phyloP scores from a whole-genome alignment of 257 asterid genomes.

The Galeopsis tetrahit region DNA sequence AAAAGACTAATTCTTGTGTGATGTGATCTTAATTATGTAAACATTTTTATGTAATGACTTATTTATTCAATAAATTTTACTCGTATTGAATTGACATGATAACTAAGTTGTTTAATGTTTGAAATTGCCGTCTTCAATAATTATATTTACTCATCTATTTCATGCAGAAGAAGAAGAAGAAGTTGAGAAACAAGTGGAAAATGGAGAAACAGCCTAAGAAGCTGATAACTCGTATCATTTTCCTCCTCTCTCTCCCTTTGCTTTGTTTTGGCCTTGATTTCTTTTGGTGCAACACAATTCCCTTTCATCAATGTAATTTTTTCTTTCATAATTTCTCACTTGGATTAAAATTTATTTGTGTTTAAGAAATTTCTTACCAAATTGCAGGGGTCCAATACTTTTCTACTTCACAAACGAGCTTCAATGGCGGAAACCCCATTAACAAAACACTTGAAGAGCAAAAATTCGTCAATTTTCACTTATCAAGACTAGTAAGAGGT shows the following conservation, averaged over 20 bases:
- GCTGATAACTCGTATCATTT: conserved; percentile 39
- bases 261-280: conserved; percentile 44
- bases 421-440: conserved; percentile 1
- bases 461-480: conserved; percentile 35
- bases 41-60: too few relatives aligned
- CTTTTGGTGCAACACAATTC: conserved; percentile 40
- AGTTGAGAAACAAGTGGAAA: neutral
- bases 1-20: neutral
- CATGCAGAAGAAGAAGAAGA: conserved; percentile 28
- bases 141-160: conserved; percentile 17
- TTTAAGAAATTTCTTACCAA: neutral
- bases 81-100: neutral
- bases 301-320: conserved; percentile 44
- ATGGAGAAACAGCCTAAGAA: conserved; percentile 48
- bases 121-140: conserved; percentile 8
- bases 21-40: neutral
- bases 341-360: neutral
- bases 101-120: neutral
- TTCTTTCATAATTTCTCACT: neutral
- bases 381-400: conserved; percentile 48
- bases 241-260: conserved; percentile 41
- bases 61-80: neutral
- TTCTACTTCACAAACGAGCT: conserved; percentile 24
- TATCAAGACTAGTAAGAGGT: conserved; percentile 56
- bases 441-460: conserved; percentile 27